phyloP scores from a whole-genome alignment of 805 yeast genomes.

The Sugiyamaella valdiviana region DNA sequence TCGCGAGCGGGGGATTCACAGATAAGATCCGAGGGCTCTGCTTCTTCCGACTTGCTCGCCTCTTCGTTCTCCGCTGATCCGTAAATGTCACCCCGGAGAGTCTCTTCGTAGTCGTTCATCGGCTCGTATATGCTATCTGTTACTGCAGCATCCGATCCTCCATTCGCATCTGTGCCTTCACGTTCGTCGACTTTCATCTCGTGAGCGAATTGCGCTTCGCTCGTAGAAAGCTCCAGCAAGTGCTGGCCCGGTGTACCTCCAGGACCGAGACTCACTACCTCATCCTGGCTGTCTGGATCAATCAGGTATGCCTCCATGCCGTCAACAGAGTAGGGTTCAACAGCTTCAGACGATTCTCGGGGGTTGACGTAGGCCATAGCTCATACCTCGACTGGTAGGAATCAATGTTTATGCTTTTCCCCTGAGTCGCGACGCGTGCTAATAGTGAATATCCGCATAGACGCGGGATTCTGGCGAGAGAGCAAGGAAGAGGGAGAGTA shows the following conservation, averaged over 20 bases:
- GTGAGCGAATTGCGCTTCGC: neutral
- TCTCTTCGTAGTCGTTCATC: too few species aligned
- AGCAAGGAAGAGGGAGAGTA: too few species aligned
- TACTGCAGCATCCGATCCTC: too few species aligned
- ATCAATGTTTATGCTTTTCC: neutral
- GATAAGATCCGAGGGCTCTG: neutral
- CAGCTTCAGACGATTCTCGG: neutral
- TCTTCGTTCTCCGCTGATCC: neutral
- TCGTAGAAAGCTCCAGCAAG: neutral
- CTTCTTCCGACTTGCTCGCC: neutral
- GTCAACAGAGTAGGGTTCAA: neutral
- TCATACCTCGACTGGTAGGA: neutral
- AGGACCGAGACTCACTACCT: neutral
- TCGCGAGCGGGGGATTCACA: too few species aligned
- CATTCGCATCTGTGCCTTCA: too few species aligned
- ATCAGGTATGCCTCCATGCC: neutral
- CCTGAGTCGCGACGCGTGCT: neutral
- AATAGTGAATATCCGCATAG: too few species aligned
- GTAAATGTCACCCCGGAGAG: too few species aligned
- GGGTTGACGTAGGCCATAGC: neutral
- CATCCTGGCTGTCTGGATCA: neutral
- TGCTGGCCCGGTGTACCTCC: neutral
- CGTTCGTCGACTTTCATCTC: neutral
- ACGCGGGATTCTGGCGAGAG: too few species aligned
- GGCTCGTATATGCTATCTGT: too few species aligned